Percentiles rank a stretch among this genome's conserved stretches.
phyloP scores from a whole-genome alignment of 768 basidiomycete species.

The Suillus alpinus region DNA sequence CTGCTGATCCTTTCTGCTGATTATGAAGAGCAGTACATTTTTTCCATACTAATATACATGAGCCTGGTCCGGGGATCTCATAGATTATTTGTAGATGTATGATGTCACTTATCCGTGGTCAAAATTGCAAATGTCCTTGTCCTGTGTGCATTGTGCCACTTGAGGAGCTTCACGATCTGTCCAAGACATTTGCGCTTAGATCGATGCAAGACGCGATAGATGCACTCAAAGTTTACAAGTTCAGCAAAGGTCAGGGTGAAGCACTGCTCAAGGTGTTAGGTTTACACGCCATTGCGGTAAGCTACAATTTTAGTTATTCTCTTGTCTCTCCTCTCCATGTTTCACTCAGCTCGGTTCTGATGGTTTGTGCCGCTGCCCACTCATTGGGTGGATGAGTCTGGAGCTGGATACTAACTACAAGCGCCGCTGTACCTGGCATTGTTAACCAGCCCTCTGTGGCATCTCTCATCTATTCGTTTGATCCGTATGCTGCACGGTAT shows the following conservation, averaged over 20 bases:
- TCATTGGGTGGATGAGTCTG: background rate
- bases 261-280: constrained; percentile 17
- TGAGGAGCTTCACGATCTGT: constrained; percentile 22
- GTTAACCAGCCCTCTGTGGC: background rate
- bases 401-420: too few relatives aligned
- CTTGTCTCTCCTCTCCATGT: background rate
- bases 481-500: too few relatives aligned
- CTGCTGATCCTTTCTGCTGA: constrained; percentile 39
- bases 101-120: constrained; percentile 38
- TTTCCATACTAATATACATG: background rate
- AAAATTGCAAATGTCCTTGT: constrained; percentile 30
- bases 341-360: background rate
- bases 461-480: background rate
- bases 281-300: constrained; percentile 13
- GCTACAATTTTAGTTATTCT: constrained; percentile 4
- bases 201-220: constrained; percentile 15
- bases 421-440: background rate
- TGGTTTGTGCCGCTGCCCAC: background rate
- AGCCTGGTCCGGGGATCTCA: background rate
- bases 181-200: constrained; percentile 11
- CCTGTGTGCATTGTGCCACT: constrained; percentile 35
- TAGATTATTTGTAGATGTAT: constrained; percentile 24
- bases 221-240: background rate
- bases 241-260: constrained; percentile 15
- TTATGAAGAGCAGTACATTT: constrained; percentile 44